phyloP scores from a whole-genome alignment of 345 rosid genomes.

The Eucalyptus polyanthemos region DNA sequence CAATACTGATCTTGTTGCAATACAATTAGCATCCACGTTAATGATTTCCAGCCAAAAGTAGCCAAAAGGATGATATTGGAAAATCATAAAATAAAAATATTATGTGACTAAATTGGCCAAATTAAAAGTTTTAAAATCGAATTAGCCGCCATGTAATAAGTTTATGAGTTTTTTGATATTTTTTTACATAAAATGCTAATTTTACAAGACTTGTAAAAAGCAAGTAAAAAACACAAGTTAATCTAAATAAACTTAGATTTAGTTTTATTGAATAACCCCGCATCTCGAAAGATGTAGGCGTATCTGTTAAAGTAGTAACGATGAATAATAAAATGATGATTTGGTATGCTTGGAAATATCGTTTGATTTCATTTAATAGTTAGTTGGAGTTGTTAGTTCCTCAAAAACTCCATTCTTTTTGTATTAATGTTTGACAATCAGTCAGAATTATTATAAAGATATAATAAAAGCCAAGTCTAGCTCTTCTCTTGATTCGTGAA shows the following conservation, averaged over 20 bases:
- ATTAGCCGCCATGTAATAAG: neutral
- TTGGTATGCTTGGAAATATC: neutral
- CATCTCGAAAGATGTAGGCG: neutral
- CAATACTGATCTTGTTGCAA: fast-evolving
- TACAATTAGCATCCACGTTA: fast-evolving
- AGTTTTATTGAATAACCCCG: neutral
- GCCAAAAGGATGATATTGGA: fast-evolving
- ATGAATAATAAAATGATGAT: neutral
- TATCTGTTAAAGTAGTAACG: neutral
- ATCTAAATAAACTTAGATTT: neutral
- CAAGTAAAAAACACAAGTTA: neutral
- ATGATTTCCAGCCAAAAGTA: neutral
- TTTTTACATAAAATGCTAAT: too few species aligned
- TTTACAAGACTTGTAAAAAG: neutral
- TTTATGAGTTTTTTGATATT: too few species aligned
- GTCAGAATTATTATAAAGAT: neutral
- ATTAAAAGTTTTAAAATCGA: too few species aligned
- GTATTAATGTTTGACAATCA: too few species aligned
- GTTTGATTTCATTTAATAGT: neutral
- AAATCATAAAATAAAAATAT: too few species aligned
- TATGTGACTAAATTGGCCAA: neutral
- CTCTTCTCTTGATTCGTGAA: neutral
- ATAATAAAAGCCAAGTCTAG: neutral
- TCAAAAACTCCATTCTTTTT: neutral
- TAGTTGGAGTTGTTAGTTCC: too few species aligned